Evolutionary conservation across 345 rosid genomes (phyloP), one percentile per base, ranked within the genome.

Genomic region (Aurinia saxatilis): DNA sequence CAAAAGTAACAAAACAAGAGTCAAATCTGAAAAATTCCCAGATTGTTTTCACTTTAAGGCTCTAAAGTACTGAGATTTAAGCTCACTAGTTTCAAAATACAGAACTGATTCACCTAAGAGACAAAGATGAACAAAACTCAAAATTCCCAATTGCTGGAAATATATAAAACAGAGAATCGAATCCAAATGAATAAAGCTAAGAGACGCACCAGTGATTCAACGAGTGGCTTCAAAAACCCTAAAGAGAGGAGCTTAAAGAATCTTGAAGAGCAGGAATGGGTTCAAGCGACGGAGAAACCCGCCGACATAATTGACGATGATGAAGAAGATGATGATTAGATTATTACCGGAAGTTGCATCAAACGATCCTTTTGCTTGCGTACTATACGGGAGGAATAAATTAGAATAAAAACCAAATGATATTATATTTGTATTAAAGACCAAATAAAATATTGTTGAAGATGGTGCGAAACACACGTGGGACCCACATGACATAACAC

Each of bases 1-100:
- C 76, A 77, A 71, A 80, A 79, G 50, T 54, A 30, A 35, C 10
- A 29, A 66, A 37, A 21, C 14, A 40, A 68, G 49, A 42, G 14
- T 8, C 35, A 54, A 53, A 52, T 61, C 67, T 68, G 48, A 23
- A 44, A 13, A 4, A 1, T 19, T n/a, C n/a, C n/a, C n/a, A n/a
- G n/a, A n/a, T n/a, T n/a, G n/a, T n/a, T n/a, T n/a, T n/a, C n/a
- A n/a, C n/a, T n/a, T n/a, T n/a, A n/a, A n/a, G n/a, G n/a, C n/a
- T 10, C 46, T 41, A 1, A 46, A 18, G 50, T 25, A 60, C 27
- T 54, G 2, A 60, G 67, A 52, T 41, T 41, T 60, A 48, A 52
- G 49, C 55, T 68, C 54, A 50, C 46, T 50, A 10, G 27, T 35
- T 46, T 25, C 7, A 8, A 33, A 21, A 65, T 11, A 45, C 6